These are phyloP conservation scores for Solanum verrucosum DNA, from an alignment of 257 asterid genomes.

Conservation along the genomic window DNA sequence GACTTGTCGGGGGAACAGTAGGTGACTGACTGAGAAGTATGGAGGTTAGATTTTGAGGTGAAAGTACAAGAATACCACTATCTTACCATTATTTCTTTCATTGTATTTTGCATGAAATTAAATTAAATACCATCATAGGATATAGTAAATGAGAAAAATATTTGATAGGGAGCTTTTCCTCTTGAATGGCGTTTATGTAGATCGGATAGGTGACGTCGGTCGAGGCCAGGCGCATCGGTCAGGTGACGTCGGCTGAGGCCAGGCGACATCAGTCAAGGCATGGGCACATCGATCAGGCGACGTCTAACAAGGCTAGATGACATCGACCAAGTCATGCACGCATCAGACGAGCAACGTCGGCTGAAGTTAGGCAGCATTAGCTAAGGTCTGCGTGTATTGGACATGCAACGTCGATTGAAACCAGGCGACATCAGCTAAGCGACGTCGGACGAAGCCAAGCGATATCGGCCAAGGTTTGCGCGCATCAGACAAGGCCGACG, in stretches of 20 bases:
- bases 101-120: not conserved
- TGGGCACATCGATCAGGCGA: too few species aligned
- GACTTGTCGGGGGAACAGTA: not conserved
- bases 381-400: rapidly evolving
- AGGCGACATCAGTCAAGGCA: too few species aligned
- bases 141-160: too few species aligned
- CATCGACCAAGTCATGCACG: too few species aligned
- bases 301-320: rapidly evolving
- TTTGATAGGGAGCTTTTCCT: too few species aligned
- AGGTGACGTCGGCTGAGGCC: too few species aligned
- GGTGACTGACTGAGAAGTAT: not conserved
- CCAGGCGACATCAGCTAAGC: not conserved
- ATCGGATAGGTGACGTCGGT: too few species aligned
- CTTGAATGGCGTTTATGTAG: too few species aligned
- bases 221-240: too few species aligned
- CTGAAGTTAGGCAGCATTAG: not conserved
- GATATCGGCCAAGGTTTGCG: too few species aligned
- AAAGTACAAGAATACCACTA: constrained; percentile 28
- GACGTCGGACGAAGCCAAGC: rapidly evolving
- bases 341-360: too few species aligned
- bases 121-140: not conserved
- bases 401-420: not conserved
- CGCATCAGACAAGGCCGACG: too few species aligned
- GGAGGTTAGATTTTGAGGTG: not conserved
- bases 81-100: not conserved